Percentiles rank a stretch among this genome's conserved stretches.
phyloP scores from a whole-genome alignment of 2,329 filamentous ascomycete genomes.

The Beauveria bassiana region DNA sequence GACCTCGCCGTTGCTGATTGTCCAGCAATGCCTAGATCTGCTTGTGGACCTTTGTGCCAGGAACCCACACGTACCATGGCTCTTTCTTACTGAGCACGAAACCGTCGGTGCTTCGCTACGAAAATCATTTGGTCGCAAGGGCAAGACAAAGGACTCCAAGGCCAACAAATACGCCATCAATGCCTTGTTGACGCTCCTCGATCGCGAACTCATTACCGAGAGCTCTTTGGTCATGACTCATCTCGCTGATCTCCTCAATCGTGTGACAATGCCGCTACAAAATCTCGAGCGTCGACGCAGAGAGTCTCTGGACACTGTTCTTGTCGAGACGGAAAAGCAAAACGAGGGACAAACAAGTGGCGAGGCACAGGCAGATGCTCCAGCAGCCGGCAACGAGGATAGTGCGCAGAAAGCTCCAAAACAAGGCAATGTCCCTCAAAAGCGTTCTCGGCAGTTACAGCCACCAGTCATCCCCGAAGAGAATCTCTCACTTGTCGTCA shows the following conservation, averaged over 20 bases:
- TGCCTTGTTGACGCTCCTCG: conserved; percentile 76
- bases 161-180: conserved; percentile 87
- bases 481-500: conserved; percentile 89
- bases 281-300: conserved; percentile 76
- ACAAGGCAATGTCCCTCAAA: conserved; percentile 31
- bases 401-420: conserved; percentile 19
- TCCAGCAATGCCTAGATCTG: conserved; percentile 87
- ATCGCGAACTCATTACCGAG: conserved; percentile 93
- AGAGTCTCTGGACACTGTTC: conserved; percentile 47
- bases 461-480: conserved; percentile 81
- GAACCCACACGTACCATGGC: conserved; percentile 78
- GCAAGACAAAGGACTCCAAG: conserved; percentile 78
- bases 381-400: conserved; percentile 17
- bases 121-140: conserved; percentile 69
- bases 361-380: conserved; percentile 14
- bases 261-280: conserved; percentile 80
- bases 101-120: conserved; percentile 65
- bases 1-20: conserved; percentile 87
- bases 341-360: conserved; percentile 26
- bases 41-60: conserved; percentile 76
- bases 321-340: conserved; percentile 6
- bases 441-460: conserved; percentile 54
- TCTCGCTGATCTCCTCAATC: conserved; percentile 76
- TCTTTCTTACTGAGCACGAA: conserved; percentile 94
- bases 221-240: conserved; percentile 96